Evolutionary conservation across 208 protist species (phyloP).

Genomic region (Phytomonas francai): DNA sequence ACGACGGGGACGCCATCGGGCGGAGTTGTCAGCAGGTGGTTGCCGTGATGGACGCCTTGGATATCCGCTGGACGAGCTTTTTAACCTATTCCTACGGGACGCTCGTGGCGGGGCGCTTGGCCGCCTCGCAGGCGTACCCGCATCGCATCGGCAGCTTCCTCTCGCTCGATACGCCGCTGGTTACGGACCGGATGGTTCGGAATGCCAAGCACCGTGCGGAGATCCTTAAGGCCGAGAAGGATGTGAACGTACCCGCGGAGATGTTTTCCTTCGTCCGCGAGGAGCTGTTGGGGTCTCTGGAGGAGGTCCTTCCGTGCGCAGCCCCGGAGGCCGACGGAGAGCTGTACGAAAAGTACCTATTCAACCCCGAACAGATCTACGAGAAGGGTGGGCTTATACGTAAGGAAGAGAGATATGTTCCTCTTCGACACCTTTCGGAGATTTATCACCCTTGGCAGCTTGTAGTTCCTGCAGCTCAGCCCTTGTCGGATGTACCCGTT

Average conservation of each 20-base stretch:
- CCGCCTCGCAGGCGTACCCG: conserved; percentile 35
- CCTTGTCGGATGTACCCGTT: conserved; percentile 37
- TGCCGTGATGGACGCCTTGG: conserved; percentile 71
- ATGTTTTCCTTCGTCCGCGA: conserved; percentile 59
- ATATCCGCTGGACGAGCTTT: conserved; percentile 73
- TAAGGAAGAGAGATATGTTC: conserved; percentile 49
- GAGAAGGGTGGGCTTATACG: conserved; percentile 35
- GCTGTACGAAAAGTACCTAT: conserved; percentile 52
- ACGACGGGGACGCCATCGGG: conserved; percentile 32
- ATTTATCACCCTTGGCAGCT: conserved; percentile 78
- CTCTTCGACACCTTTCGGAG: conserved; percentile 37
- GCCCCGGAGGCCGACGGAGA: conserved; percentile 22
- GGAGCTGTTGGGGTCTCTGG: conserved; percentile 32
- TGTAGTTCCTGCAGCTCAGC: conserved; percentile 37
- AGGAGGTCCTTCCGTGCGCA: conserved; percentile 36
- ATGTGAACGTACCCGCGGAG: conserved; percentile 67
- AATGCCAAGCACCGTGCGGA: conserved; percentile 49
- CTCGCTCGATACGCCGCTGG: conserved; percentile 66
- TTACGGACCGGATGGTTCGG: conserved; percentile 44
- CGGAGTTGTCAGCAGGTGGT: conserved; percentile 51
- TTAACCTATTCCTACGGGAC: conserved; percentile 69
- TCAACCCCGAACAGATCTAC: conserved; percentile 28
- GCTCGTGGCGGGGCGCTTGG: conserved; percentile 71
- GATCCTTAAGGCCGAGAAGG: conserved; percentile 49
- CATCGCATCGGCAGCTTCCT: conserved; percentile 68